A percentile compares a stretch with the other conserved stretches of the same genome.
These are phyloP conservation scores for Coemansia sp. DNA, from an alignment of 192 early-diverging fungal genomes.

Conservation along the genomic window DNA sequence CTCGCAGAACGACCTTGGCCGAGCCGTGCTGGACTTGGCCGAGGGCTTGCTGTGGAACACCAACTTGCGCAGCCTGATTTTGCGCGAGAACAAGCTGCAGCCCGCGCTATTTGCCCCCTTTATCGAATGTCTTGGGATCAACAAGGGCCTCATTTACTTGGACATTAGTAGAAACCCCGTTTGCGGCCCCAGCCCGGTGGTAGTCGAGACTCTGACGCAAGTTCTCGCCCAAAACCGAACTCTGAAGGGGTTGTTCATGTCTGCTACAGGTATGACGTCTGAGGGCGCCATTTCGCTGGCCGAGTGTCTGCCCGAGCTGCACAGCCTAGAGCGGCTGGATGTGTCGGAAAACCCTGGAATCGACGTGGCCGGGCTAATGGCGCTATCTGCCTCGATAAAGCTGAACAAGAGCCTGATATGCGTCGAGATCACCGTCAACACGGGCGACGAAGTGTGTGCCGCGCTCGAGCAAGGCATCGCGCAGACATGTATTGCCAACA, in stretches of 20 bases:
- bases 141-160: conserved; percentile 51
- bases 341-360: conserved; percentile 73
- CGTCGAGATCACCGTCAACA: conserved; percentile 65
- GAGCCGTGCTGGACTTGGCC: conserved; percentile 43
- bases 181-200: conserved; percentile 36
- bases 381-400: conserved; percentile 76
- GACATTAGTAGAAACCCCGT: conserved; percentile 61
- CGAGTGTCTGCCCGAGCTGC: conserved; percentile 77
- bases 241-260: conserved; percentile 62
- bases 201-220: conserved; percentile 40
- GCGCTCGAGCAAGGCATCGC: conserved; percentile 54
- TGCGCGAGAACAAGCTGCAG: conserved; percentile 58
- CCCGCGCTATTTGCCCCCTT: conserved; percentile 44
- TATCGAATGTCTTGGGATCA: conserved; percentile 53
- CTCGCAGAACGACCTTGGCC: conserved; percentile 52
- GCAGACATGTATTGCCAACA: conserved; percentile 53
- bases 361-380: conserved; percentile 77
- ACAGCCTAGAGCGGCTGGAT: conserved; percentile 66
- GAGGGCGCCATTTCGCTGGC: conserved; percentile 81
- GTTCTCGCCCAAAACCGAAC: conserved; percentile 62
- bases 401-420: conserved; percentile 73
- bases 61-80: conserved; percentile 36
- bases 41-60: conserved; percentile 53
- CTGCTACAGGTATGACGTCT: conserved; percentile 61
- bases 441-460: conserved; percentile 52